A percentile compares a stretch with the other conserved stretches of the same genome.
These are phyloP conservation scores for Phytophthora litchii DNA, from an alignment of 352 stramenopile genomes.

Conservation along the genomic window DNA sequence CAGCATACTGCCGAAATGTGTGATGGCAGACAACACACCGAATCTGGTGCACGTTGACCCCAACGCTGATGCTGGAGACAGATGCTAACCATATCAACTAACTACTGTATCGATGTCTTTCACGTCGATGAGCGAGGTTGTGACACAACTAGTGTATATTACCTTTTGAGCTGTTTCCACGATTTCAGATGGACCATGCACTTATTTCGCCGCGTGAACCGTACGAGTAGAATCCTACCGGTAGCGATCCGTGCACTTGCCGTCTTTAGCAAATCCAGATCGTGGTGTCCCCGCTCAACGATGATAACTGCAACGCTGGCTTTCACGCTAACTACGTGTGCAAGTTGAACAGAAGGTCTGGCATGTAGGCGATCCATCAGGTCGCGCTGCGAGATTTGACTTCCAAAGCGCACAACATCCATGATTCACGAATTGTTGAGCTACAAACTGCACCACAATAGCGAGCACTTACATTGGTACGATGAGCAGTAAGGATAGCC, in stretches of 20 bases:
- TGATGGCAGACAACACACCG: too few species aligned
- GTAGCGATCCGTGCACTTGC: neutral
- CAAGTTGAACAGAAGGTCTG: too few species aligned
- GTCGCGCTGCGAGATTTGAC: neutral
- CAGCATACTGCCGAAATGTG: too few species aligned
- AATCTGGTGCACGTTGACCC: too few species aligned
- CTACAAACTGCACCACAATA: constrained; percentile 7
- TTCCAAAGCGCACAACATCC: constrained; percentile 12
- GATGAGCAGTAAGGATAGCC: constrained; percentile 19
- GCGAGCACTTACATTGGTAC: neutral
- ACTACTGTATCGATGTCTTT: too few species aligned
- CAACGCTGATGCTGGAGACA: too few species aligned
- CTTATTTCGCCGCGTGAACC: constrained; percentile 26
- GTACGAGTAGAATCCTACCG: neutral
- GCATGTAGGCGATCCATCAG: too few species aligned
- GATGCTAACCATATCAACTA: too few species aligned
- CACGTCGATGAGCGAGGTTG: too few species aligned
- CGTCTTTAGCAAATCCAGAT: neutral
- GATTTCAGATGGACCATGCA: constrained; percentile 16
- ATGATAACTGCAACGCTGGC: constrained; percentile 2
- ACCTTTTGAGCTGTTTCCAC: constrained; percentile 3
- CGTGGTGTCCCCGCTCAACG: neutral
- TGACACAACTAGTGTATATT: too few species aligned
- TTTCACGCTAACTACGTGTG: too few species aligned
- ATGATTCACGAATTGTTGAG: constrained; percentile 8